Base-by-base conservation (phyloP, 2,329 filamentous ascomycete genomes). In the Fusarium solani-melongenae region DNA sequence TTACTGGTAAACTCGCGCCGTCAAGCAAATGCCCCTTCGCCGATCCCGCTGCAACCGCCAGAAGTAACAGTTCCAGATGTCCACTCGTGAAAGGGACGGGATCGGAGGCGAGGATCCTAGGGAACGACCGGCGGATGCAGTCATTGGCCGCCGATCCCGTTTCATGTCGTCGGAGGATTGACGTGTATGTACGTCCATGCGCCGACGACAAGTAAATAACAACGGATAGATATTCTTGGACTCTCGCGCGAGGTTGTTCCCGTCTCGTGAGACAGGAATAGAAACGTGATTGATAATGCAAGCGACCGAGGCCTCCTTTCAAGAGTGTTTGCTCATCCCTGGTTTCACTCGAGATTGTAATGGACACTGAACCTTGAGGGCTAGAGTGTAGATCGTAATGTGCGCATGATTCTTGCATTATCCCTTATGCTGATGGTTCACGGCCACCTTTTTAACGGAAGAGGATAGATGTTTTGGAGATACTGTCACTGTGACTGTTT, bases 1-100 rank as follows among this genome's bases (percentile, higher is more conserved):
- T 51, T 29, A 51, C 24, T 51, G 34, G 34, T 36, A 39, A 51
- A 39, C 66, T 64, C 60, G 41, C 57, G 27, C 39, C 38, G 62
- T 72, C 53, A 60, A 73, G 44, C 58, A 67, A 53, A 72, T 70
- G 51, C 55, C 58, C 39, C 39, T 57, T 57, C 22, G 72, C 67
- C 67, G 76, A 78, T 78, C 74, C 46, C 73, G 56, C 69, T 75
- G 71, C 62, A 69, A 62, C 70, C 57, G 71, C 53, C 41, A 69
- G 67, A 55, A 61, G 51, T 39, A 65, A 65, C 44, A 62, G 31
- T 38, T 36, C 29, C 39, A 39, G 36, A 29, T 27, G 39, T 46
- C 22, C 33, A 27, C 39, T 15, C 29, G 22, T 20, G n/a, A 39
- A 51, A 72, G 55, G 62, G 61, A 72, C 22, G 53, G 46, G 67